phyloP scores from a whole-genome alignment of 208 protist genomes.

The Acanthamoeba healyi region DNA sequence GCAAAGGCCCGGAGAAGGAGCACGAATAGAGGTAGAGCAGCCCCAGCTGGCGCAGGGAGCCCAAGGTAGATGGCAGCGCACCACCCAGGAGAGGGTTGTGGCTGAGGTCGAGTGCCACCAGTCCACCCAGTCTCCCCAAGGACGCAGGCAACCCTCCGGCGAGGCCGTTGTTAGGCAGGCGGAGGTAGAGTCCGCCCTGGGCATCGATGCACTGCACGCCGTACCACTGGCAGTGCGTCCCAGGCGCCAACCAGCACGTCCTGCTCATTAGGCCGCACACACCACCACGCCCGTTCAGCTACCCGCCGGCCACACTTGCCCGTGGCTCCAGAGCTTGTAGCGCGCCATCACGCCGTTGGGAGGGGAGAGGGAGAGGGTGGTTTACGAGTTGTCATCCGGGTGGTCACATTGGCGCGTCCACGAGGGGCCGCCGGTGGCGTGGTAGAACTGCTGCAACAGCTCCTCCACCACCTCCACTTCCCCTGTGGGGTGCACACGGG shows the following conservation, averaged over 20 bases:
- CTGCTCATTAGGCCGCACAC: background rate
- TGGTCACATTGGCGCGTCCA: background rate
- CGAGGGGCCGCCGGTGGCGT: background rate
- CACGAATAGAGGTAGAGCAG: constrained; percentile 10
- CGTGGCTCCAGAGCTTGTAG: too few relatives aligned
- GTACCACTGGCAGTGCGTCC: background rate
- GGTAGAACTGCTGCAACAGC: constrained; percentile 18
- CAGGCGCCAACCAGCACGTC: background rate
- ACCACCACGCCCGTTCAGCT: too few relatives aligned
- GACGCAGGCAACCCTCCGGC: background rate
- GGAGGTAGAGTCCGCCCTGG: background rate
- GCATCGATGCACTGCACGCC: background rate
- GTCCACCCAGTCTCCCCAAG: background rate
- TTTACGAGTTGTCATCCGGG: background rate
- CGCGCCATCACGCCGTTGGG: too few relatives aligned
- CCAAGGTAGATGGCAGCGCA: background rate
- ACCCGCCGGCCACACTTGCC: too few relatives aligned
- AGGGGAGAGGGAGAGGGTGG: background rate
- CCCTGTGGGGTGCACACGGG: too few relatives aligned
- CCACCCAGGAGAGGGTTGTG: constrained; percentile 16
- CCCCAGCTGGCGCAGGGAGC: background rate
- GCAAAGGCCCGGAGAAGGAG: constrained; percentile 10
- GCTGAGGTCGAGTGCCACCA: background rate
- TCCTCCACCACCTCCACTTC: background rate
- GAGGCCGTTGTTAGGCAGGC: background rate